phyloP scores from a whole-genome alignment of 2,329 filamentous ascomycete genomes.

The Periconia sp. region DNA sequence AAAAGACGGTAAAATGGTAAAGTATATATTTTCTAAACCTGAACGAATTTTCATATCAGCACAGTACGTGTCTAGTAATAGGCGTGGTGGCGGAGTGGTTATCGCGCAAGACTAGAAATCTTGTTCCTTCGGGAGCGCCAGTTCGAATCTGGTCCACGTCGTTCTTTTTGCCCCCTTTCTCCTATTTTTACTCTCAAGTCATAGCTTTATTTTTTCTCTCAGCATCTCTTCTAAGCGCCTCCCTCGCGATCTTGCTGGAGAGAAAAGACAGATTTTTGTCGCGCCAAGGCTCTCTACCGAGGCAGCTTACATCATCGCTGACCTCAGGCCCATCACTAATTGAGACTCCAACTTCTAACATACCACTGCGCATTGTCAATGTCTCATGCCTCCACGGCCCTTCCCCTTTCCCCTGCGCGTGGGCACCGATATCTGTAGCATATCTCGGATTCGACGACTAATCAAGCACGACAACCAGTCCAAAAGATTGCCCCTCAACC shows the following conservation, averaged over 20 bases:
- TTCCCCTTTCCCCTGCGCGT: conserved; percentile 73
- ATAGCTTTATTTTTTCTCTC: neutral
- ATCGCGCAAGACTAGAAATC: conserved; percentile 52
- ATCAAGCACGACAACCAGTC: too few species aligned
- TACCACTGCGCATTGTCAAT: neutral
- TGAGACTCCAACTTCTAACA: too few species aligned
- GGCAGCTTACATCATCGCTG: too few species aligned
- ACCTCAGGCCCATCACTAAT: too few species aligned
- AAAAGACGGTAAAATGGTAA: neutral
- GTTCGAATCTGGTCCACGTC: conserved; percentile 49
- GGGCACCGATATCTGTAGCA: conserved; percentile 79
- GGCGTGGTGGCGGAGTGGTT: conserved; percentile 51
- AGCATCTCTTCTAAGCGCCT: too few species aligned
- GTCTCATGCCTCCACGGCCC: conserved; percentile 50
- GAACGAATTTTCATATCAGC: conserved; percentile 7
- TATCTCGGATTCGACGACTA: conserved; percentile 68
- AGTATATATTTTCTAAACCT: neutral
- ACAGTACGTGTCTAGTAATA: too few species aligned
- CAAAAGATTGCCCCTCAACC: conserved; percentile 17
- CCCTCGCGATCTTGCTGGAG: too few species aligned
- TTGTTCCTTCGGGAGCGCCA: conserved; percentile 51
- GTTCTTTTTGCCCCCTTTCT: conserved; percentile 35
- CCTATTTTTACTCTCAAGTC: neutral
- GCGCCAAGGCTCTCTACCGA: too few species aligned
- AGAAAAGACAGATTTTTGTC: too few species aligned